Percentiles rank a stretch among this genome's conserved stretches.
phyloP scores from a whole-genome alignment of 78 protist genomes.

The Emiliania huxleyi region DNA sequence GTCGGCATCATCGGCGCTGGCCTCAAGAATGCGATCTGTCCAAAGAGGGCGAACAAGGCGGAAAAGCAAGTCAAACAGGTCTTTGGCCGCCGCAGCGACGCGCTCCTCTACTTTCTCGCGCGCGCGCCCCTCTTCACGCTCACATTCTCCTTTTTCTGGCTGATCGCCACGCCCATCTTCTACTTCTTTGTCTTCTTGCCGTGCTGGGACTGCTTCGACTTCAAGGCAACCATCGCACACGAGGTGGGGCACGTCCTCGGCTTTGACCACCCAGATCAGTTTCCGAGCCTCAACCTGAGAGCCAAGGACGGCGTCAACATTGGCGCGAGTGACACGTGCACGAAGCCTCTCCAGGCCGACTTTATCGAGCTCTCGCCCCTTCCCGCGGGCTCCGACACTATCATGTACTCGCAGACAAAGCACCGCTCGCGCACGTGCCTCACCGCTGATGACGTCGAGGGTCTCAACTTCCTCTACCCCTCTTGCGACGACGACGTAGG shows the following conservation, averaged over 20 bases:
- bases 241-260: slow-evolving; percentile 19
- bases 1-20: not conserved
- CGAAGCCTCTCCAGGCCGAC: not conserved
- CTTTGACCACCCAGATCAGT: not conserved
- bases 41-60: not conserved
- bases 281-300: not conserved
- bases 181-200: not conserved
- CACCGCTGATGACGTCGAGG: not conserved
- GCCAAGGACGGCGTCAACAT: not conserved
- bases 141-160: not conserved
- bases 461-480: not conserved
- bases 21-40: not conserved
- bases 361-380: not conserved
- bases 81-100: not conserved
- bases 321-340: not conserved
- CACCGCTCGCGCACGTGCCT: slow-evolving; percentile 1
- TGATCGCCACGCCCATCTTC: not conserved
- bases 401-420: not conserved
- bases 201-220: slow-evolving; percentile 33
- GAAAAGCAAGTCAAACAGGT: not conserved
- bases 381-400: not conserved
- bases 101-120: not conserved
- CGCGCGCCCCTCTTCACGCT: not conserved
- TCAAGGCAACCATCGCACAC: not conserved
- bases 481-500: not conserved